phyloP scores from a whole-genome alignment of 176 grass and related monocot genomes.

The Avena eriantha region DNA sequence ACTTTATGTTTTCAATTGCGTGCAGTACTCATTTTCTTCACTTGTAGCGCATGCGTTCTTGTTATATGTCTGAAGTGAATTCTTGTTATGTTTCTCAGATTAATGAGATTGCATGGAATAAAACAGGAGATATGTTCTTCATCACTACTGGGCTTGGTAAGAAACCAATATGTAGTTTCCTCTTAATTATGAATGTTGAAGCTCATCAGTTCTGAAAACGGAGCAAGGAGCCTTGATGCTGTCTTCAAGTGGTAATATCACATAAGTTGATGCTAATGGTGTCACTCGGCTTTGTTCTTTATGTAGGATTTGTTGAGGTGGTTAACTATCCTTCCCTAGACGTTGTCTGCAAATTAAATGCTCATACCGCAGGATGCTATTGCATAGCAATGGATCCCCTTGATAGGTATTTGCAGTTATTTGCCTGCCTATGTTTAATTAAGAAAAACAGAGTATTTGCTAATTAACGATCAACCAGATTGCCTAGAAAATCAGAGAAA shows the following conservation, averaged over 20 bases:
- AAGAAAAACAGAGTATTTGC: not conserved
- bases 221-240: conserved; percentile 33
- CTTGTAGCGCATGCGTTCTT: not conserved
- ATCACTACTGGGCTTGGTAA: conserved; percentile 97
- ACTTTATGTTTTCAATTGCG: conserved; percentile 27
- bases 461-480: not conserved
- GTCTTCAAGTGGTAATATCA: conserved; percentile 20
- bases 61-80: conserved; percentile 36
- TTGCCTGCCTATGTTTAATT: not conserved
- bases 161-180: conserved; percentile 9
- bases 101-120: conserved; percentile 99
- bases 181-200: conserved; percentile 8
- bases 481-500: not conserved
- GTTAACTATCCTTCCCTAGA: conserved; percentile 79
- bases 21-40: not conserved
- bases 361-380: conserved; percentile 99
- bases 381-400: conserved; percentile 95
- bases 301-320: conserved; percentile 83
- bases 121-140: conserved; percentile 98
- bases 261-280: conserved; percentile 22
- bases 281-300: conserved; percentile 35
- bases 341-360: conserved; percentile 74
- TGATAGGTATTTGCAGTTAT: conserved; percentile 65
- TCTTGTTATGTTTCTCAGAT: conserved; percentile 66
- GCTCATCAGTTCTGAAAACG: conserved; percentile 26